Evolutionary conservation across 345 rosid species (phyloP), one percentile per base, ranked within the genome.

Genomic region (Populus deltoides): DNA sequence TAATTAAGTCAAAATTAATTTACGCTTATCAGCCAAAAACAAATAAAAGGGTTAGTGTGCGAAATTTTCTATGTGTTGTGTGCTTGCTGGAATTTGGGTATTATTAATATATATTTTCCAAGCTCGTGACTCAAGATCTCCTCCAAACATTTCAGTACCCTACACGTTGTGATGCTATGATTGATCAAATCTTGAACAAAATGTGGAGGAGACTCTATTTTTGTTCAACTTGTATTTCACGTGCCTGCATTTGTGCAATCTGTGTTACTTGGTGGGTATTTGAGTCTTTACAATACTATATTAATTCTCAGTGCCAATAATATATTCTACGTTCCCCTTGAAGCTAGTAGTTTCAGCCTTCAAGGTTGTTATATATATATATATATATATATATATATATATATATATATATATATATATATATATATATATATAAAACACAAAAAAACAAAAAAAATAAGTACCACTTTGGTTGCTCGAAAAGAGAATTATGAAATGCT

Each of bases 151-250:
- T 80, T 59, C 69, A 77, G 51, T 72, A 67, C 78, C 84, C 86
- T 82, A 81, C 88, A 85, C 82, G 83, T 84, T 82, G 75, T 81
- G 85, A 73, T 72, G 69, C 80, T 80, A 87, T 83, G 82, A 88
- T 89, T 77, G 45, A 73, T 79, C 76, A 73, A 77, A 79, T 81
- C 80, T 68, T 47, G 71, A 63, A 49, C n/a, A 68, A n/a, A n/a
- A 33, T 16, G 65, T 55, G 63, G 36, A 67, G 1, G 38, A 66
- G 69, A 62, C 9, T 16, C 16, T 1, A 17, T 62, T 63, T 33
- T 65, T 25, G 66, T 15, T 53, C 0, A 36, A 3, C 29, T 47
- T 24, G 35, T 70, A 47, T 10, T 35, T 77, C 79, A 57, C 68
- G 68, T 69, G 79, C 43, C 74, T 18, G 3, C 57, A 8, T 41